A percentile compares a stretch with the other conserved stretches of the same genome.
Evolutionary conservation across 2,329 filamentous ascomycete genomes (phyloP).

Genomic region (Thielaviopsis euricoi): DNA sequence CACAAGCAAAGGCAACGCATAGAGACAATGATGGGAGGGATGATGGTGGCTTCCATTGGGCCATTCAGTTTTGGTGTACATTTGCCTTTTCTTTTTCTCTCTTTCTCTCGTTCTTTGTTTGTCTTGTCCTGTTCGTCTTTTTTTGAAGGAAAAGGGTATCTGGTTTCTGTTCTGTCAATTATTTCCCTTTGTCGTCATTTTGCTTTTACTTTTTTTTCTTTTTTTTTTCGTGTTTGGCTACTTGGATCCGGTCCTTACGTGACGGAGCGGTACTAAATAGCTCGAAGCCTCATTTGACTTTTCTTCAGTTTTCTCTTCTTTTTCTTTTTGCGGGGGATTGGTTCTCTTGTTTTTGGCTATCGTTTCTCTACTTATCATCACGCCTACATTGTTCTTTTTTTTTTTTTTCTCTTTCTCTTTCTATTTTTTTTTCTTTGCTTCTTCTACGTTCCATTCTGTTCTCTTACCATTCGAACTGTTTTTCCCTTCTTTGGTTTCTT

Average conservation of each 20-base stretch:
- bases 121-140: background rate
- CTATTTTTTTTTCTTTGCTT: background rate
- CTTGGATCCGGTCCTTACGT: background rate
- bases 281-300: background rate
- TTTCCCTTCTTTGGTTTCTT: constrained; percentile 6
- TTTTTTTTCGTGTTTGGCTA: background rate
- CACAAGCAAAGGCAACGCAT: too few species aligned
- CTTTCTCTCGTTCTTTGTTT: background rate
- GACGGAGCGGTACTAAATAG: background rate
- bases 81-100: background rate
- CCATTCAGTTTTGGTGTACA: background rate
- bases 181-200: background rate
- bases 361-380: background rate
- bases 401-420: constrained; percentile 7
- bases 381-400: constrained; percentile 8
- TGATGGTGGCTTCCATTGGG: background rate
- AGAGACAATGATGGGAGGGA: background rate
- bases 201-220: background rate
- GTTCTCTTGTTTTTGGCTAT: background rate
- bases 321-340: background rate
- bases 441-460: constrained; percentile 8
- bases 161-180: background rate
- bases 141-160: background rate
- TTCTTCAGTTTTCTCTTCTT: constrained; percentile 1
- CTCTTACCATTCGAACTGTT: background rate